These are phyloP conservation scores for Kwoniella pini DNA, from an alignment of 768 basidiomycete species.

Conservation along the genomic window DNA sequence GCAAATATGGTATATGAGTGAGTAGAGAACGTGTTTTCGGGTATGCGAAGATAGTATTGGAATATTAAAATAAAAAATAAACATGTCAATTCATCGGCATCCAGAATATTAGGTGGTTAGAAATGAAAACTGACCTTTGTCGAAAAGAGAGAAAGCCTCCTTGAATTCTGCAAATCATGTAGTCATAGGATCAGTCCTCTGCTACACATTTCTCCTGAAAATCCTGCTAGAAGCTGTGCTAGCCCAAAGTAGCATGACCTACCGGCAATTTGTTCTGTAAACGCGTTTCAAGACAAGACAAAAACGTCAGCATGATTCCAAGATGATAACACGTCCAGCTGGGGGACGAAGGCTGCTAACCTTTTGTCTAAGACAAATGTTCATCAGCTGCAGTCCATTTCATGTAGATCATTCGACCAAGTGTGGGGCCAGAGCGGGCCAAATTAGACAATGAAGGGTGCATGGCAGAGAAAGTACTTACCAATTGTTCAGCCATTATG, in stretches of 20 bases:
- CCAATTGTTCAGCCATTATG: slow-evolving; percentile 63
- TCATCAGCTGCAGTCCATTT: slow-evolving; percentile 3
- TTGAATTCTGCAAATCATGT: slow-evolving; percentile 76
- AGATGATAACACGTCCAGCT: not conserved
- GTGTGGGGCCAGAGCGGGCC: slow-evolving; percentile 6
- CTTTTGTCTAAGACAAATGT: slow-evolving; percentile 52
- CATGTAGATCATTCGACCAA: not conserved
- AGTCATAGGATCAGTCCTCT: not conserved
- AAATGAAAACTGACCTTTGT: slow-evolving; percentile 82
- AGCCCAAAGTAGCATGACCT: slow-evolving; percentile 43
- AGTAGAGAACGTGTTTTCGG: too few relatives aligned
- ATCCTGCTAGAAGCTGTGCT: not conserved
- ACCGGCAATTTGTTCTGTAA: slow-evolving; percentile 87
- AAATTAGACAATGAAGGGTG: slow-evolving; percentile 18
- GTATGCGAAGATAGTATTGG: too few relatives aligned
- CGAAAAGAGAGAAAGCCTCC: slow-evolving; percentile 97
- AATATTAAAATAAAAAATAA: not conserved
- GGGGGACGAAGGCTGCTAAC: slow-evolving; percentile 29
- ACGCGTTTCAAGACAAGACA: slow-evolving; percentile 6
- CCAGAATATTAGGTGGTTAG: too few relatives aligned
- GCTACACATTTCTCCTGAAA: not conserved
- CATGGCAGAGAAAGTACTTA: slow-evolving; percentile 49
- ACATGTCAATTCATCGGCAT: not conserved
- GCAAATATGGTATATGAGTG: too few relatives aligned
- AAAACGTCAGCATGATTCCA: slow-evolving; percentile 3